phyloP scores from a whole-genome alignment of 805 yeast species.

The Candida wancherniae region DNA sequence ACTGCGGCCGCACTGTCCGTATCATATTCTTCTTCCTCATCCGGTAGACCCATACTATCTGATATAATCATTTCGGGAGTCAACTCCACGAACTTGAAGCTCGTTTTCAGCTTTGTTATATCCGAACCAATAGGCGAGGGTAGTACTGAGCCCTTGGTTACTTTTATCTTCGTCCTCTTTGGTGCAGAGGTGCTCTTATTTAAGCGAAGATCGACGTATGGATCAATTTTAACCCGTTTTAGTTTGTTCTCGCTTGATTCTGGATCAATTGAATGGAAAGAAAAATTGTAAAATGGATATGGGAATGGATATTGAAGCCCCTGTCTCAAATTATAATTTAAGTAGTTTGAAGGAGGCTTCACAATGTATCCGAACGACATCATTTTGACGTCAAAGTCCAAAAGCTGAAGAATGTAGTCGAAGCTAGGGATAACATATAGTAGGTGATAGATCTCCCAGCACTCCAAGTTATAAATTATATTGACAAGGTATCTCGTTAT shows the following conservation, averaged over 20 bases:
- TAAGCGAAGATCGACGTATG: conserved; percentile 35
- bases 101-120: no score
- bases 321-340: conserved; percentile 31
- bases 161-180: no score
- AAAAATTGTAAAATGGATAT: conserved; percentile 41
- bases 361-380: conserved; percentile 37
- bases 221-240: conserved; percentile 23
- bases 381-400: conserved; percentile 30
- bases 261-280: conserved; percentile 35
- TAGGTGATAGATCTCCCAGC: conserved; percentile 43
- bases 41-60: no score
- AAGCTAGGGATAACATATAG: conserved; percentile 29
- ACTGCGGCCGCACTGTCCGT: conserved; percentile 7
- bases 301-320: conserved; percentile 44
- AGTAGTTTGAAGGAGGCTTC: conserved; percentile 36
- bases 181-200: no score
- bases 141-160: no score
- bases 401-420: conserved; percentile 29
- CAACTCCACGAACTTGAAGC: conserved; percentile 7
- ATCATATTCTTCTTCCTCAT: conserved; percentile 8
- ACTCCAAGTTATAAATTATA: conserved; percentile 34
- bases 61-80: conserved; percentile 7
- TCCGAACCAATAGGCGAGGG: no score
- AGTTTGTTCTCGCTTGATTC: conserved; percentile 24
- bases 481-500: conserved; percentile 38